These are phyloP conservation scores for Darksidea phi DNA, from an alignment of 495 filamentous ascomycete genomes.

Conservation along the genomic window DNA sequence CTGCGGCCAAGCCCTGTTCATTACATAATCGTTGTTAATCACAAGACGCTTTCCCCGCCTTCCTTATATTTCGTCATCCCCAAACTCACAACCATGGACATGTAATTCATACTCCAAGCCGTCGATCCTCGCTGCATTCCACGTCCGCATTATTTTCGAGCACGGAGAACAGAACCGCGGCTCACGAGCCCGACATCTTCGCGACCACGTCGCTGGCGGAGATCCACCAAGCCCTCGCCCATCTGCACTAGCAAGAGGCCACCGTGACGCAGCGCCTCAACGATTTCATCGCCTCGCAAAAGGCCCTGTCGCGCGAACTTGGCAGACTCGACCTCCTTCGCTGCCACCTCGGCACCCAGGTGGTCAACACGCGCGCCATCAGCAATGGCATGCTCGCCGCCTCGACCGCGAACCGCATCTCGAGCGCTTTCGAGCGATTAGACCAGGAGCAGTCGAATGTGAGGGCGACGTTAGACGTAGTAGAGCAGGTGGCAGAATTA, in stretches of 20 bases:
- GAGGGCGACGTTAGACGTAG: constrained; percentile 82
- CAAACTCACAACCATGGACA: too few species aligned
- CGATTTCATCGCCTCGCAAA: constrained; percentile 71
- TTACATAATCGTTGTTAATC: too few species aligned
- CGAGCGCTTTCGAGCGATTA: constrained; percentile 75
- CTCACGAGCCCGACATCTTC: constrained; percentile 52
- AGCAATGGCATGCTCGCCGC: constrained; percentile 87
- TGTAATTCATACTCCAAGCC: too few species aligned
- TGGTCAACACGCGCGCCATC: constrained; percentile 75
- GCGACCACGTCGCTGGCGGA: constrained; percentile 71
- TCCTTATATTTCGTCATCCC: too few species aligned
- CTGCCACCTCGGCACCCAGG: constrained; percentile 81
- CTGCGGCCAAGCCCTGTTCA: too few species aligned
- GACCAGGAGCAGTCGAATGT: constrained; percentile 90
- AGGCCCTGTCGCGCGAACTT: constrained; percentile 78
- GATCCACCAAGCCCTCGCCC: constrained; percentile 70
- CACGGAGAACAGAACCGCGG: constrained; percentile 15
- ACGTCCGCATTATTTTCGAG: too few species aligned
- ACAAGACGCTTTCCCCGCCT: too few species aligned
- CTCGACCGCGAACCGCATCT: constrained; percentile 81
- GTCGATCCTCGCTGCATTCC: too few species aligned
- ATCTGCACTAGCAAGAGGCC: constrained; percentile 73
- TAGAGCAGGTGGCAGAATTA: constrained; percentile 93
- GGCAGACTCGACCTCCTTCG: constrained; percentile 83
- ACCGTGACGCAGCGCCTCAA: constrained; percentile 72